A percentile compares a stretch with the other conserved stretches of the same genome.
Conservation (phyloP, 768 basidiomycete species). For the Russula griseocarnosa region DNA sequence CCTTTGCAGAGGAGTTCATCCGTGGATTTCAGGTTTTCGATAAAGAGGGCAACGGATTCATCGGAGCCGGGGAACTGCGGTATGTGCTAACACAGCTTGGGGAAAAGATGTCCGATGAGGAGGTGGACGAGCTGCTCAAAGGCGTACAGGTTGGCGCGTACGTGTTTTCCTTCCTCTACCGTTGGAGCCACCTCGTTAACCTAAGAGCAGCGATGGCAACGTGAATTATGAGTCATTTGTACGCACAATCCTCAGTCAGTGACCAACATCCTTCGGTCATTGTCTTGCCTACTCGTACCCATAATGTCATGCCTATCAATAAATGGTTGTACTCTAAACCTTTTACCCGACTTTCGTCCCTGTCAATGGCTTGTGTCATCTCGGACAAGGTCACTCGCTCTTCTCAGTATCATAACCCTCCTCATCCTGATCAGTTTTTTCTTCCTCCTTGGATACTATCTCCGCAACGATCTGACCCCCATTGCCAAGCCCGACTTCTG, state of each 20-base stretch:
- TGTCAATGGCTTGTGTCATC: neutral
- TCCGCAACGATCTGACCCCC: slow-evolving; percentile 36
- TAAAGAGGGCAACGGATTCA: slow-evolving; percentile 89
- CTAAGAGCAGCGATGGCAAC: slow-evolving; percentile 74
- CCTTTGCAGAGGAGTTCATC: slow-evolving; percentile 85
- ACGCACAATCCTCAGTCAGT: slow-evolving; percentile 89
- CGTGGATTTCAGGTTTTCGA: slow-evolving; percentile 99
- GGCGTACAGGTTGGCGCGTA: slow-evolving; percentile 88
- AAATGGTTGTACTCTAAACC: slow-evolving; percentile 9
- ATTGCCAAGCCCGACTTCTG: slow-evolving; percentile 27
- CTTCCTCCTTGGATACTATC: slow-evolving; percentile 1
- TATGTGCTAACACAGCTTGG: slow-evolving; percentile 85
- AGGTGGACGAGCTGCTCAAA: slow-evolving; percentile 96
- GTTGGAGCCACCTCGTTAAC: neutral
- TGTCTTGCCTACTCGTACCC: neutral
- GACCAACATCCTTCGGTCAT: slow-evolving; percentile 27
- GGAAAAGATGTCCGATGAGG: slow-evolving; percentile 97
- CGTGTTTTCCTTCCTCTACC: slow-evolving; percentile 35
- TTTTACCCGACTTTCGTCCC: neutral
- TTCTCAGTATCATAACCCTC: slow-evolving; percentile 29
- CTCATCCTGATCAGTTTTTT: slow-evolving; percentile 7
- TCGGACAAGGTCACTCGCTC: slow-evolving; percentile 19
- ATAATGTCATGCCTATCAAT: slow-evolving; percentile 13
- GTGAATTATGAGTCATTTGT: slow-evolving; percentile 98
- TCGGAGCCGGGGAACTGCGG: slow-evolving; percentile 85